Evolutionary conservation across 768 basidiomycete genomes (phyloP), one percentile per base, ranked within the genome.

Genomic region (Mycena sanguinolenta): DNA sequence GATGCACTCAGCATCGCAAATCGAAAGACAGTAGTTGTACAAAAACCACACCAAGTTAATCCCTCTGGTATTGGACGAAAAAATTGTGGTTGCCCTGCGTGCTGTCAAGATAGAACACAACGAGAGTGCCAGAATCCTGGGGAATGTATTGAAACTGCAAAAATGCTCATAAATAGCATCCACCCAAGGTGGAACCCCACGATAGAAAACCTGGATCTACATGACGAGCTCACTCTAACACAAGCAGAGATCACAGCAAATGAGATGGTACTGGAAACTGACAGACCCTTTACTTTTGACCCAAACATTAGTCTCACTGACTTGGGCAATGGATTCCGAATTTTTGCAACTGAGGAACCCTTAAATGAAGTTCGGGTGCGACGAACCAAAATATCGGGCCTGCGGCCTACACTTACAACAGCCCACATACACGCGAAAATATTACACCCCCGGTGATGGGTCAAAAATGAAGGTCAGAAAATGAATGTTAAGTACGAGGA

Each of bases 131-230:
- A 54, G 14, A 34, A 64, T 54, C 63, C 63, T 6, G 63, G 63
- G 38, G n/a, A 53, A 64, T 65, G 63, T 39, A 55, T 65, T 23
- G 53, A 65, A 10, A 65, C 36, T 10, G 50, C 36, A 16, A 49
- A 44, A 55, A 54, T 54, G 38, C 39, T 65, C 6, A 17, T 65
- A 27, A 36, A 30, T 14, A 7, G 63, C 27, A 54, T 65, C 7
- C 13, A 13, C 4, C 23, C 34, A 23, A 65, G 50, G 23, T 65
- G 63, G 63, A 65, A 54, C 25, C 63, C 63, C 23, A 28, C 25
- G 10, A 19, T 16, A 5, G 52, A 39, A 10, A 54, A n/a, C 14
- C 9, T 14, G 13, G 63, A 65, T n/a, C 12, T 53, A 28, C 28
- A 21, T 5, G 27, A 28, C 30, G 27, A 53, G 16, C 52, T 53